A percentile compares a stretch with the other conserved stretches of the same genome.
Evolutionary conservation across 2,329 filamentous ascomycete genomes (phyloP).

Genomic region (Colletotrichum gloeosporioides): DNA sequence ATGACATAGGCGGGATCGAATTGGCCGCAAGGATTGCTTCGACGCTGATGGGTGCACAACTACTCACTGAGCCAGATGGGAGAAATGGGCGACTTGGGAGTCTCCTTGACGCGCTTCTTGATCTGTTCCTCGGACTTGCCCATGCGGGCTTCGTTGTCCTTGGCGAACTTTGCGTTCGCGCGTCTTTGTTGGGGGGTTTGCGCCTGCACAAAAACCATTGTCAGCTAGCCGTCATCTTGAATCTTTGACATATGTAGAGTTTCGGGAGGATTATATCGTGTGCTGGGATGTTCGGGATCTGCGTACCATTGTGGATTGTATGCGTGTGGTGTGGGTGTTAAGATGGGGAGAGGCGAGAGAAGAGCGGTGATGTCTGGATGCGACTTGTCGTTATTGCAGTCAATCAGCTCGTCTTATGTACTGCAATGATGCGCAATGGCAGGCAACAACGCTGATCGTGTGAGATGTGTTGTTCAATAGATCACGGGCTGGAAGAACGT

Average conservation of each 20-base stretch:
- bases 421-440: background rate
- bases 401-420: background rate
- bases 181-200: conserved; percentile 86
- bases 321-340: background rate
- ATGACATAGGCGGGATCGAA: background rate
- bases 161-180: conserved; percentile 80
- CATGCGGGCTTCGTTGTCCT: conserved; percentile 74
- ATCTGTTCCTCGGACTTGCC: conserved; percentile 73
- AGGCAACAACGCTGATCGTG: background rate
- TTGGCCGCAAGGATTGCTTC: background rate
- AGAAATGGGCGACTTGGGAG: conserved; percentile 66
- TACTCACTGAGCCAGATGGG: conserved; percentile 68
- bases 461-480: background rate
- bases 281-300: background rate
- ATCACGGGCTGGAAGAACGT: background rate
- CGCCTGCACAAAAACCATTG: conserved; percentile 55
- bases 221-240: background rate
- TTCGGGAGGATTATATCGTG: background rate
- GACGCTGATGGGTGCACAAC: background rate
- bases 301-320: conserved; percentile 25
- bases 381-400: background rate
- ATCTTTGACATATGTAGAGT: background rate
- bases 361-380: background rate
- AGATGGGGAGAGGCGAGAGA: background rate
- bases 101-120: conserved; percentile 64